These are phyloP conservation scores for Citrus reticulata DNA, from an alignment of 345 rosid species.

Conservation along the genomic window DNA sequence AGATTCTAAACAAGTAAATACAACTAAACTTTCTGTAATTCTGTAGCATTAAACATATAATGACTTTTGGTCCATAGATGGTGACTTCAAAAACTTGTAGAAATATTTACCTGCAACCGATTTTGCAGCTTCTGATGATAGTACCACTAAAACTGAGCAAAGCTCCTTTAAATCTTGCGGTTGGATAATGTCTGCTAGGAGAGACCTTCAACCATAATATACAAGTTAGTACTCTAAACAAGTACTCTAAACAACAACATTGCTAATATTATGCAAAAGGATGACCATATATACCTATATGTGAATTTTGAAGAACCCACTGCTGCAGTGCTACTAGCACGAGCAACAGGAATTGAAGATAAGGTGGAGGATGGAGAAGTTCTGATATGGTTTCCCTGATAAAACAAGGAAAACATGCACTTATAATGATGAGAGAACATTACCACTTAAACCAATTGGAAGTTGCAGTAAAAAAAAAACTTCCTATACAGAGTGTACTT, in stretches of 20 bases:
- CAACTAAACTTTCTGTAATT: background rate
- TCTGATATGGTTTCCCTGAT: slow-evolving; percentile 61
- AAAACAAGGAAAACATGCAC: slow-evolving; percentile 6
- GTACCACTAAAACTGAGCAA: slow-evolving; percentile 88
- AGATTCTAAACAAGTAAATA: background rate
- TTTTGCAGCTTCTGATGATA: slow-evolving; percentile 76
- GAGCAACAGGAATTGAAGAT: slow-evolving; percentile 45
- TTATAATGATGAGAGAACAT: background rate
- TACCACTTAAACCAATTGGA: background rate
- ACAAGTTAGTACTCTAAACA: slow-evolving; percentile 31
- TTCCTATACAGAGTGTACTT: background rate
- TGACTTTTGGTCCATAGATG: background rate
- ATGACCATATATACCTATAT: slow-evolving; percentile 58
- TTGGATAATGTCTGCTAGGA: slow-evolving; percentile 90
- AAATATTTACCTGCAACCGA: slow-evolving; percentile 57
- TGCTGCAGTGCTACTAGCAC: slow-evolving; percentile 36
- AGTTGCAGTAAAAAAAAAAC: background rate
- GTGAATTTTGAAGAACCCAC: slow-evolving; percentile 62
- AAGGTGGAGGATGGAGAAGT: slow-evolving; percentile 45
- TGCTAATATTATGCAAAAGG: background rate
- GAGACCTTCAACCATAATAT: slow-evolving; percentile 61
- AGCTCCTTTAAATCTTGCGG: slow-evolving; percentile 89
- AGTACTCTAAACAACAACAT: slow-evolving; percentile 25
- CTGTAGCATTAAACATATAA: background rate
- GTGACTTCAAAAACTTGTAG: background rate